phyloP scores from a whole-genome alignment of 768 basidiomycete species.

The Leucosporidium scottii region DNA sequence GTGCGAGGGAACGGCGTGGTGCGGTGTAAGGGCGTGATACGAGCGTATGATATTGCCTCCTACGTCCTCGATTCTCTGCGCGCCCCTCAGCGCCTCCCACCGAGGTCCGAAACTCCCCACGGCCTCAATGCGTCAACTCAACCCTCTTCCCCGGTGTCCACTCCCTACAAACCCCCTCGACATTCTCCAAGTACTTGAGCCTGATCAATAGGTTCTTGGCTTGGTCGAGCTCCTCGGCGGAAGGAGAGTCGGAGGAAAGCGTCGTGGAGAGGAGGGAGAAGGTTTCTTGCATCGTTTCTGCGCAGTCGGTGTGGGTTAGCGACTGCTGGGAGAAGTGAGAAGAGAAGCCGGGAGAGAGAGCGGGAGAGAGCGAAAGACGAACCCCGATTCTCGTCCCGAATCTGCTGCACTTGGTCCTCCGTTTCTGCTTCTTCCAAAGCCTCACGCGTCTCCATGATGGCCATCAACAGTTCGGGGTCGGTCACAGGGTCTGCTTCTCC shows the following conservation, averaged over 20 bases:
- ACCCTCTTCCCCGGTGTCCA: conserved; percentile 37
- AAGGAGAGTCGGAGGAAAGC: conserved; percentile 25
- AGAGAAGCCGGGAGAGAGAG: too few relatives aligned
- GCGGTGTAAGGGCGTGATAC: too few relatives aligned
- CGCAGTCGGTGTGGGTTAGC: neutral
- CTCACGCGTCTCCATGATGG: conserved; percentile 45
- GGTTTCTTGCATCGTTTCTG: conserved; percentile 38
- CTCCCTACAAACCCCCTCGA: conserved; percentile 43
- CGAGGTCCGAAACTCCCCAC: conserved; percentile 33
- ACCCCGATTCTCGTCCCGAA: conserved; percentile 42
- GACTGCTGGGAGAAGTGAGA: neutral
- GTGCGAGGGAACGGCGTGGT: too few relatives aligned
- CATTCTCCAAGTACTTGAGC: conserved; percentile 42
- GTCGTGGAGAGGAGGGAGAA: conserved; percentile 34
- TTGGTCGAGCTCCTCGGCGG: conserved; percentile 32
- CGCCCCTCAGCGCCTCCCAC: too few relatives aligned
- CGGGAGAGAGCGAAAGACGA: conserved; percentile 20
- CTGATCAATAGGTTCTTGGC: conserved; percentile 42
- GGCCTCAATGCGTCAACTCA: conserved; percentile 24
- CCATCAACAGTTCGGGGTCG: conserved; percentile 44
- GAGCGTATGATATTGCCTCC: too few relatives aligned
- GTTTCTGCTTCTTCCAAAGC: conserved; percentile 43
- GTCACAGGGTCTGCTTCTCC: conserved; percentile 44
- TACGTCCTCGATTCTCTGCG: too few relatives aligned
- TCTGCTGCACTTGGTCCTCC: conserved; percentile 39